Conservation (phyloP, 331 rosid genomes). For the Malus hybrid region DNA sequence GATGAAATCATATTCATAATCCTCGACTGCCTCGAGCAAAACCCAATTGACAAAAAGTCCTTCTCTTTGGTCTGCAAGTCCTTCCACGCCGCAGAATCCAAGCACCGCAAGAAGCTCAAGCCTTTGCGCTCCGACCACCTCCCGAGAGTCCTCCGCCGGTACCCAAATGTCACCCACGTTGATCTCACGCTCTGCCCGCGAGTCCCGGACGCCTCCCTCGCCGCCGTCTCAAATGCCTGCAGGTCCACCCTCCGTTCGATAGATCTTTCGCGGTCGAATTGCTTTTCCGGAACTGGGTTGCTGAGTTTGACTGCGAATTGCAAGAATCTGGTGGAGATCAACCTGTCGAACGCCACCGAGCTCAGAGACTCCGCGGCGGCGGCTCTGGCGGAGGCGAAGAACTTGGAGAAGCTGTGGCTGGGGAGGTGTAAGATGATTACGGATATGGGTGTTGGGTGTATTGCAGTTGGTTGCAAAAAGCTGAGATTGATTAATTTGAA, state of each 20-base stretch:
- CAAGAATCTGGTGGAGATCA: conserved; percentile 52
- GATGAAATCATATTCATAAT: conserved; percentile 68
- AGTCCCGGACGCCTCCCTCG: conserved; percentile 38
- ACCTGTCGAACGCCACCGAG: conserved; percentile 77
- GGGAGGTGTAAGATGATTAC: conserved; percentile 70
- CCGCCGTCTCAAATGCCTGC: conserved; percentile 36
- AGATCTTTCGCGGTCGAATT: conserved; percentile 65
- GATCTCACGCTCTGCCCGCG: conserved; percentile 77
- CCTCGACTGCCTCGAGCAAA: conserved; percentile 47
- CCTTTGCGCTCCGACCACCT: conserved; percentile 63
- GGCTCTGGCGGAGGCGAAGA: conserved; percentile 67
- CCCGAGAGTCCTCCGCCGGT: conserved; percentile 42
- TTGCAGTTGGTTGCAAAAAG: conserved; percentile 86
- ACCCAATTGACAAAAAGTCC: conserved; percentile 46
- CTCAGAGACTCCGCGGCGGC: conserved; percentile 46
- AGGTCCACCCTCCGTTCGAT: conserved; percentile 33
- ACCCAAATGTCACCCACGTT: conserved; percentile 24
- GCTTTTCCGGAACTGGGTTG: conserved; percentile 57
- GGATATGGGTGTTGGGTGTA: conserved; percentile 89
- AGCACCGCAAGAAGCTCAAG: conserved; percentile 57
- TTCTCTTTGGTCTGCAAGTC: conserved; percentile 58
- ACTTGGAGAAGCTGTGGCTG: conserved; percentile 65
- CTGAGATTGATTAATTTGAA: conserved; percentile 57
- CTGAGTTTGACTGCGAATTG: conserved; percentile 36
- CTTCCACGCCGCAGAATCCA: conserved; percentile 54